Evolutionary conservation across 2,329 filamentous ascomycete species (phyloP).

Genomic region (Polychaeton citri): DNA sequence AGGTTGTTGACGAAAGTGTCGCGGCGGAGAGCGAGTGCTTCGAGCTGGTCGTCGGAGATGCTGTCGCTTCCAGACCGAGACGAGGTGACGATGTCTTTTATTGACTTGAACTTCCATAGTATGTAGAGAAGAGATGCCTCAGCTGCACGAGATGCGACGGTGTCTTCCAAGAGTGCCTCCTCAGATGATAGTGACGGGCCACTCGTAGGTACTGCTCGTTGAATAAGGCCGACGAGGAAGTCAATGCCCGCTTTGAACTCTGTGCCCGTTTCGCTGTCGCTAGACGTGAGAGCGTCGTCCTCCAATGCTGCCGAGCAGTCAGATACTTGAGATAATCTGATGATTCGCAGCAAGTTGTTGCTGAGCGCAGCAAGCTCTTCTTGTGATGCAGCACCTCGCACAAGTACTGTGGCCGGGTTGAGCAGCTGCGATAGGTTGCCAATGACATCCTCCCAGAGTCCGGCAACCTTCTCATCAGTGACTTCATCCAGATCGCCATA

Average conservation of each 20-base stretch:
- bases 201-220: slow-evolving; percentile 54
- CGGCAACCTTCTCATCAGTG: slow-evolving; percentile 64
- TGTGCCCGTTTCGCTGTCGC: slow-evolving; percentile 7
- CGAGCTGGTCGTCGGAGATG: slow-evolving; percentile 46
- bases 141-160: slow-evolving; percentile 62
- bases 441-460: slow-evolving; percentile 74
- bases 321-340: slow-evolving; percentile 28
- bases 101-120: slow-evolving; percentile 55
- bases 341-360: slow-evolving; percentile 20
- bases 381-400: slow-evolving; percentile 54
- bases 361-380: slow-evolving; percentile 21
- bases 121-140: slow-evolving; percentile 76
- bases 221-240: slow-evolving; percentile 57
- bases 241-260: slow-evolving; percentile 40
- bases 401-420: slow-evolving; percentile 56
- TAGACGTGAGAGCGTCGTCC: slow-evolving; percentile 30
- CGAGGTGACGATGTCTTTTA: slow-evolving; percentile 34
- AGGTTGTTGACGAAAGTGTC: slow-evolving; percentile 39
- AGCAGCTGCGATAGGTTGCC: slow-evolving; percentile 56
- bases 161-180: slow-evolving; percentile 64
- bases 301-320: slow-evolving; percentile 69
- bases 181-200: slow-evolving; percentile 49
- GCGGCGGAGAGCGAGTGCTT: slow-evolving; percentile 38
- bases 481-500: slow-evolving; percentile 83
- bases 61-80: slow-evolving; percentile 25